A percentile compares a stretch with the other conserved stretches of the same genome.
phyloP scores from a whole-genome alignment of 1,284 basidiomycete species.

The Clitocybe nebularis region DNA sequence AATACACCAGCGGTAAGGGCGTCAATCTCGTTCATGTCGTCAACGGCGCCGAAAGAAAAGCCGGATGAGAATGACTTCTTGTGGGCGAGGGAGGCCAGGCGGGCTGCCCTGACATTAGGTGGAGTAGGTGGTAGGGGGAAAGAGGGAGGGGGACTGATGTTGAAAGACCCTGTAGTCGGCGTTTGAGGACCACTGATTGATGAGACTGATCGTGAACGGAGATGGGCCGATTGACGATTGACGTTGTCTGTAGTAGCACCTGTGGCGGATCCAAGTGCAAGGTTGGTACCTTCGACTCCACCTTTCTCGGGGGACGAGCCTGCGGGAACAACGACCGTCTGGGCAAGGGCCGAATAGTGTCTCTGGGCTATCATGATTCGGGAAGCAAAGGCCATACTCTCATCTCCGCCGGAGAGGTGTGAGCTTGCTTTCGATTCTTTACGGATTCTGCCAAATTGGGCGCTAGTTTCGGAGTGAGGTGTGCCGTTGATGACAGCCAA shows the following conservation, averaged over 20 bases:
- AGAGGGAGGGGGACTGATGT: conserved; percentile 56
- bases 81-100: conserved; percentile 43
- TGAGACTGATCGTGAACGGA: conserved; percentile 45
- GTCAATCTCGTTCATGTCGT: conserved; percentile 63
- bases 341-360: conserved; percentile 64
- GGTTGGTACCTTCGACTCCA: conserved; percentile 21
- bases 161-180: conserved; percentile 35
- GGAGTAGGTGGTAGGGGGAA: conserved; percentile 68
- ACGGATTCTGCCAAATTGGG: conserved; percentile 49
- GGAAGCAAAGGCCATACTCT: conserved; percentile 45
- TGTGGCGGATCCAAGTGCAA: conserved; percentile 31
- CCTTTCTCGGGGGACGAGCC: conserved; percentile 39
- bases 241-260: conserved; percentile 28
- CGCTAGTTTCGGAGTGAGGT: conserved; percentile 49
- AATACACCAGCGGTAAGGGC: conserved; percentile 62
- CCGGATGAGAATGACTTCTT: conserved; percentile 60
- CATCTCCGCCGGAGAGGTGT: conserved; percentile 45
- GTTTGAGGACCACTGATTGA: conserved; percentile 42
- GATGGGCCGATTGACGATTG: conserved; percentile 29
- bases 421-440: conserved; percentile 53
- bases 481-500: conserved; percentile 39
- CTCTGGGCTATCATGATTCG: conserved; percentile 65
- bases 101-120: conserved; percentile 50
- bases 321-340: conserved; percentile 51
- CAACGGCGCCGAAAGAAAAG: conserved; percentile 53